These are phyloP conservation scores for Raphidocelis subcapitata DNA, from an alignment of 139 green algal species.

Conservation along the genomic window DNA sequence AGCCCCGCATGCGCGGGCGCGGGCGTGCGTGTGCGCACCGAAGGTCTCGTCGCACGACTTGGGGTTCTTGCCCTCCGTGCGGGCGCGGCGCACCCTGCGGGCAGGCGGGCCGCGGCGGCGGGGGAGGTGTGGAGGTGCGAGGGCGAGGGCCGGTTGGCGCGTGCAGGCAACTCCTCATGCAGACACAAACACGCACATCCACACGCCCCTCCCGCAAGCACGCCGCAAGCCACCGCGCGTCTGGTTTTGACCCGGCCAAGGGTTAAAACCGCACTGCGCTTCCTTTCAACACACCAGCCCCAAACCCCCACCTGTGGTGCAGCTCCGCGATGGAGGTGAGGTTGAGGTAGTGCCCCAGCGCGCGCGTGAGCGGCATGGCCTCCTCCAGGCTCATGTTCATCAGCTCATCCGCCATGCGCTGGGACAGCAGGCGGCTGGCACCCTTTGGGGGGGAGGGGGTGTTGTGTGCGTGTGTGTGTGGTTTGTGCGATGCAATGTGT, in stretches of 20 bases:
- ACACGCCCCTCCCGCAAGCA: no score
- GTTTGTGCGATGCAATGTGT: no score
- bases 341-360: conserved; percentile 85
- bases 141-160: not conserved
- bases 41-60: conserved; percentile 75
- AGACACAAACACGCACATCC: no score
- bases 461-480: no score
- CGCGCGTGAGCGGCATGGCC: conserved; percentile 75
- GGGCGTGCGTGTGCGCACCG: no score
- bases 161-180: no score
- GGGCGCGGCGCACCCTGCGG: conserved; percentile 66
- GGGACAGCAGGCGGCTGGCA: conserved; percentile 45
- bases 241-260: not conserved
- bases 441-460: conserved; percentile 29
- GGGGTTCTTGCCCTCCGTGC: conserved; percentile 42
- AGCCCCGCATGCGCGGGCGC: no score
- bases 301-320: conserved; percentile 66
- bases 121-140: not conserved
- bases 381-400: conserved; percentile 80
- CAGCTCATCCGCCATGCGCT: conserved; percentile 78
- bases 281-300: not conserved
- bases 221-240: not conserved
- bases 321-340: conserved; percentile 82
- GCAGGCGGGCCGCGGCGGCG: not conserved
- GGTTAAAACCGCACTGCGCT: not conserved